Conservation (phyloP, 2,329 filamentous ascomycete genomes). For the Albophoma yamanashiensis region DNA sequence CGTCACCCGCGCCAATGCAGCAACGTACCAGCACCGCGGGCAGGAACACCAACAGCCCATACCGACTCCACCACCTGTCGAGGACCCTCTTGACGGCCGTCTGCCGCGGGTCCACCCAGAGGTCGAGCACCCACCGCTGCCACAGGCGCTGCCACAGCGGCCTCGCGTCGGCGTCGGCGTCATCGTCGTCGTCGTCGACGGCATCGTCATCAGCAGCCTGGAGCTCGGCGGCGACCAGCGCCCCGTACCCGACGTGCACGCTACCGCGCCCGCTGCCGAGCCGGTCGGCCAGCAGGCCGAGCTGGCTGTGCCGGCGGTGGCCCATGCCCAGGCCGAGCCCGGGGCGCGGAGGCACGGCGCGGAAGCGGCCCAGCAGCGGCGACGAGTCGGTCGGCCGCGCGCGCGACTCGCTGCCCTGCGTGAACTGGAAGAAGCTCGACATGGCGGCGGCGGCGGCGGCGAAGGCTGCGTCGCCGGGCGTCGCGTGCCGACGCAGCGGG, state of each 20-base stretch:
- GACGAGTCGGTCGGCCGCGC: constrained; percentile 42
- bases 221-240: constrained; percentile 34
- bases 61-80: constrained; percentile 53
- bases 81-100: constrained; percentile 46
- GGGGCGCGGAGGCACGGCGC: constrained; percentile 43
- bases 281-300: constrained; percentile 27
- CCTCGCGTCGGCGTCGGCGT: constrained; percentile 21
- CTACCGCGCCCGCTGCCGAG: constrained; percentile 32
- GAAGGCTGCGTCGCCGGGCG: neutral
- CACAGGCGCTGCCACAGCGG: constrained; percentile 22
- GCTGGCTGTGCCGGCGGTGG: constrained; percentile 20
- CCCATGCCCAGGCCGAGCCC: constrained; percentile 15
- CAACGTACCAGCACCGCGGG: constrained; percentile 46
- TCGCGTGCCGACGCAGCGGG: neutral
- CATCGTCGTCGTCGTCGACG: constrained; percentile 13
- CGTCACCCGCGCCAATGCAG: neutral
- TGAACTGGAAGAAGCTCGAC: constrained; percentile 58
- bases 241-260: constrained; percentile 46
- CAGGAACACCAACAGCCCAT: constrained; percentile 48
- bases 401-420: constrained; percentile 51
- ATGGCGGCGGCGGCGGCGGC: constrained; percentile 22
- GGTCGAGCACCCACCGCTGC: constrained; percentile 31
- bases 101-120: constrained; percentile 52
- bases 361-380: constrained; percentile 53
- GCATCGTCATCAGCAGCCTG: constrained; percentile 21